These are phyloP conservation scores for Chaetomium globosum DNA, from an alignment of 2,329 filamentous ascomycete species.

Conservation along the genomic window DNA sequence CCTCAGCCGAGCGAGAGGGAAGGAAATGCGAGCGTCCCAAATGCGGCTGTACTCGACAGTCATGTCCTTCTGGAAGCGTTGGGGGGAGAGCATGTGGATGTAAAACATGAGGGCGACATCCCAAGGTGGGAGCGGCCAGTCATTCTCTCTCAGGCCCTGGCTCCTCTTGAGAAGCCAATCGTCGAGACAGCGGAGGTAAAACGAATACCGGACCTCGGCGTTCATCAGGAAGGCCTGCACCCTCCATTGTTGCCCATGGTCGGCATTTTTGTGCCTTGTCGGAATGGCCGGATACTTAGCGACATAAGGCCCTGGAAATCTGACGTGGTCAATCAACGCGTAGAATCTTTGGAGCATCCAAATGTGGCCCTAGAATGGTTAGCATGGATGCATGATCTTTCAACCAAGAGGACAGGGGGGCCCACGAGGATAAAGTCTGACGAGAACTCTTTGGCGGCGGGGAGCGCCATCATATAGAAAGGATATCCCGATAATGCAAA, in stretches of 20 bases:
- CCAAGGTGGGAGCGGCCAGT: constrained; percentile 27
- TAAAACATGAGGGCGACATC: constrained; percentile 29
- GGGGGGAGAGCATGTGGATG: constrained; percentile 24
- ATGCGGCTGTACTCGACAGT: constrained; percentile 4
- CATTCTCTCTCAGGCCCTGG: not conserved
- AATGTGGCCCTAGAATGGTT: constrained; percentile 9
- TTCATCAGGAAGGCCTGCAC: constrained; percentile 25
- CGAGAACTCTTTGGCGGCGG: not conserved
- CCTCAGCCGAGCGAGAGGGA: constrained; percentile 21
- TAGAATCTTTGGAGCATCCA: constrained; percentile 10
- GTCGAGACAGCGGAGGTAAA: constrained; percentile 22
- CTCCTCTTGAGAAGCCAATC: constrained; percentile 8
- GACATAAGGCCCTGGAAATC: not conserved
- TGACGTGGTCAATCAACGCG: not conserved
- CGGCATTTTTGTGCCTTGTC: not conserved
- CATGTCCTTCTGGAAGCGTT: constrained; percentile 16
- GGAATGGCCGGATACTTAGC: not conserved
- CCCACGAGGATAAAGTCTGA: not conserved
- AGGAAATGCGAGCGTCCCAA: constrained; percentile 17
- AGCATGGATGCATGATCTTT: not conserved
- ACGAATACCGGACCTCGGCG: constrained; percentile 29
- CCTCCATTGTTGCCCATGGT: constrained; percentile 21
- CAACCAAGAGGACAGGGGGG: not conserved
- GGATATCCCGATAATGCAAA: not conserved
- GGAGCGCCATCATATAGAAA: not conserved